Percentiles rank a stretch among this genome's conserved stretches.
These are phyloP conservation scores for Phoma sp. DNA, from an alignment of 2,329 filamentous ascomycete species.

Conservation along the genomic window DNA sequence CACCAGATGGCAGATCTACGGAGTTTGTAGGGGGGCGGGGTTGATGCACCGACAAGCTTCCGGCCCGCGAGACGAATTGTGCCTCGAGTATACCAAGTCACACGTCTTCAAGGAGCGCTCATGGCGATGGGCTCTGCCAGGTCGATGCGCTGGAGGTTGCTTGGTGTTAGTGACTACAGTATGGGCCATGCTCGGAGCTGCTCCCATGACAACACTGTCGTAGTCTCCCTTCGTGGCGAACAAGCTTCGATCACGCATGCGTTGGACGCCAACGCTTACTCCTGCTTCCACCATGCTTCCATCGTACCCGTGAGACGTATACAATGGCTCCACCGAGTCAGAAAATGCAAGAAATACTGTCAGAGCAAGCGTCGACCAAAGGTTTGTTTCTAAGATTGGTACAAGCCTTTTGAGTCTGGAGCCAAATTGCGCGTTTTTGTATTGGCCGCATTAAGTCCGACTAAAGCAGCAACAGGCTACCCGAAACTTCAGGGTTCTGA, in stretches of 20 bases:
- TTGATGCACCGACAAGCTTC: not conserved
- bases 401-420: constrained; percentile 2
- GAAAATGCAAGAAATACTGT: constrained; percentile 6
- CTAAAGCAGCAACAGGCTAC: constrained; percentile 12
- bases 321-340: constrained; percentile 7
- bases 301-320: not conserved
- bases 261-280: no score
- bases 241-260: not conserved
- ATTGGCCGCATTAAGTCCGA: constrained; percentile 13
- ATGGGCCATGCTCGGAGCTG: not conserved
- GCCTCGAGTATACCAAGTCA: not conserved
- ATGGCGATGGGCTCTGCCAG: not conserved
- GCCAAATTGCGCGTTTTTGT: constrained; percentile 1
- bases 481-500: constrained; percentile 11
- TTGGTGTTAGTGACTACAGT: not conserved
- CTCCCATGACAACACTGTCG: no score
- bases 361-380: constrained; percentile 3
- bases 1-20: not conserved
- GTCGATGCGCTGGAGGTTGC: not conserved
- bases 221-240: not conserved
- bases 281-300: not conserved
- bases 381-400: constrained; percentile 6
- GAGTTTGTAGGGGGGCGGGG: not conserved
- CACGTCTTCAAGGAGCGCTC: not conserved
- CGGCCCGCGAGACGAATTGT: not conserved